phyloP scores from a whole-genome alignment of 2,329 filamentous ascomycete species.

The Trichophyton equinum region DNA sequence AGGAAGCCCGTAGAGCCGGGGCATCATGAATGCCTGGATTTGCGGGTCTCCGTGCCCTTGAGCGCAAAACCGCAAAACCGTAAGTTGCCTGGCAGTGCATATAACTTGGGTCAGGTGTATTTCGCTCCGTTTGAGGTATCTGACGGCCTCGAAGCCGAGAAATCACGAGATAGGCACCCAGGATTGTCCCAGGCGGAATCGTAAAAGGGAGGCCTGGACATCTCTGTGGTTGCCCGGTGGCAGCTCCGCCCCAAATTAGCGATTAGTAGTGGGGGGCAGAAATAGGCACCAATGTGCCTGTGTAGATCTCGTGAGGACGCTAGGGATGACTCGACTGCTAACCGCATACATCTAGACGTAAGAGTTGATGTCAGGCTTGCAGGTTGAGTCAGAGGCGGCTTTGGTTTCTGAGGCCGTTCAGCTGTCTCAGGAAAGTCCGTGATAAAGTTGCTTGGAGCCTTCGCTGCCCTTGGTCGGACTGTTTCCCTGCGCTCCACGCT shows the following conservation, averaged over 20 bases:
- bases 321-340: background rate
- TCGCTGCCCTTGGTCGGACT: background rate
- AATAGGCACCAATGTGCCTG: conserved; percentile 1
- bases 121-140: background rate
- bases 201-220: conserved; percentile 1
- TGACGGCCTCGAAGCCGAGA: background rate
- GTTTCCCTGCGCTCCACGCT: background rate
- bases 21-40: background rate
- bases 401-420: background rate
- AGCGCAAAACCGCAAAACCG: background rate
- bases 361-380: background rate
- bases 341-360: background rate
- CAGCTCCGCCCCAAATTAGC: conserved; percentile 1
- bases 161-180: background rate
- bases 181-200: conserved; percentile 1
- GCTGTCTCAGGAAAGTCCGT: background rate
- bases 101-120: conserved; percentile 2
- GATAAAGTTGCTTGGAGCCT: conserved; percentile 1
- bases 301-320: background rate
- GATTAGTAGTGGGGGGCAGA: background rate
- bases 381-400: background rate
- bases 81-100: conserved; percentile 3
- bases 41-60: background rate
- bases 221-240: background rate
- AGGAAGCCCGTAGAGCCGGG: background rate